Evolutionary conservation across 2,329 filamentous ascomycete genomes (phyloP).

Genomic region (Calonectria leucothoes): DNA sequence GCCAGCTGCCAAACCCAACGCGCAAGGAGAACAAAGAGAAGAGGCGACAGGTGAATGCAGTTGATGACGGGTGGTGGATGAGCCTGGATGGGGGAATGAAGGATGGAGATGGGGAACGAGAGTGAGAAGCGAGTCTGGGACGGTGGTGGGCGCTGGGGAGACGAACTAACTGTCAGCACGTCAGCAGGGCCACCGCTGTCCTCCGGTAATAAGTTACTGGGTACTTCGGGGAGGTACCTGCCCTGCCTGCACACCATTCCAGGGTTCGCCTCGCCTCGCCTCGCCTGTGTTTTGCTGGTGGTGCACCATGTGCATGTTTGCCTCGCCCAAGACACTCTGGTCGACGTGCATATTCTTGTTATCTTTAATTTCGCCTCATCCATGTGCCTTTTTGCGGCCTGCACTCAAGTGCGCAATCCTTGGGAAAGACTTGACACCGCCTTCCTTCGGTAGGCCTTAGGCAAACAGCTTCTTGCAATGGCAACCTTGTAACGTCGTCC

Average conservation of each 20-base stretch:
- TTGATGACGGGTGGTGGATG: slow-evolving; percentile 26
- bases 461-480: background rate
- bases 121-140: background rate
- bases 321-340: background rate
- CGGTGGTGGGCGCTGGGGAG: slow-evolving; percentile 29
- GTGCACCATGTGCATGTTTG: background rate
- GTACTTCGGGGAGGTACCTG: slow-evolving; percentile 7
- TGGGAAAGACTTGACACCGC: background rate
- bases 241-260: slow-evolving; percentile 4
- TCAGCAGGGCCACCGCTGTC: slow-evolving; percentile 31
- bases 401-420: background rate
- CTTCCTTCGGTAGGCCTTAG: background rate
- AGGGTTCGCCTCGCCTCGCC: background rate
- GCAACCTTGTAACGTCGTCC: background rate
- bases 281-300: background rate
- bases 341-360: background rate
- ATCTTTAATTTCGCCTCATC: background rate
- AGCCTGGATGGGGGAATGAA: slow-evolving; percentile 12
- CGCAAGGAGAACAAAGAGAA: slow-evolving; percentile 28
- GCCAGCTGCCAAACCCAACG: slow-evolving; percentile 29
- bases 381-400: background rate
- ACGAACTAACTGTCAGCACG: slow-evolving; percentile 36
- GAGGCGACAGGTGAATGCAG: slow-evolving; percentile 24
- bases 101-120: slow-evolving; percentile 26
- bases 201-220: background rate